Evolutionary conservation across 2,329 filamentous ascomycete genomes (phyloP), one percentile per base, ranked within the genome.

Genomic region (Neopestalotiopsis sp.): DNA sequence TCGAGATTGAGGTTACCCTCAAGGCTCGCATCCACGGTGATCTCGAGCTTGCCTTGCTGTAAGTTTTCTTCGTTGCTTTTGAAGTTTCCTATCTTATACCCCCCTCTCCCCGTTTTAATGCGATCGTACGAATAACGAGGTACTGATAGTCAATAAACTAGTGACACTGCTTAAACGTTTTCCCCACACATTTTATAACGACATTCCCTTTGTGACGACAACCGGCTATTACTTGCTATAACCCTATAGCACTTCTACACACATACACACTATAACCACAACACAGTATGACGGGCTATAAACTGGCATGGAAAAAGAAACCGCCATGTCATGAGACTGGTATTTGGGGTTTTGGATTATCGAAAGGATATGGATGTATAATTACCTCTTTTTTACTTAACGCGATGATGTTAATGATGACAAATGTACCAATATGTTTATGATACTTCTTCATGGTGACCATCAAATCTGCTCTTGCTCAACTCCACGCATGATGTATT

Each of bases 1-100:
- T 96, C 69, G 93, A 96, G 75, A 88, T 96, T 67, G 93, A 96
- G 80, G 93, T 96, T 72, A 92, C 94, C 75, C 86, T 96, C 70
- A 96, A 96, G 85, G 93, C 93, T 28, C 91, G 91, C 80, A 95
- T 96, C 74, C 90, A 94, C 74, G 94, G 94, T 78, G 94, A 97
- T 83, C 82, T 97, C 72, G 94, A 92, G 64, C 81, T 96, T 72
- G 91, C 90, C 72, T 85, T 96, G 74, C 81, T 88, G 85, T 88
- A 82, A 80, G 85, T 84, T 30, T 67, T 12, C 13, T 65, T 61
- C 12, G 65, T 65, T 69, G 34, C 68, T 40, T 38, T 62, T 5
- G 10, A 20, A 3, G 12, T 30, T 24, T 34, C 40, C 57, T 38
- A 7, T 10, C 57, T 34, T 14, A 14, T 30, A 10, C 4, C 17